Percentiles rank a stretch among this genome's conserved stretches.
These are phyloP conservation scores for Pisolithus marmoratus DNA, from an alignment of 768 basidiomycete genomes.

Conservation along the genomic window DNA sequence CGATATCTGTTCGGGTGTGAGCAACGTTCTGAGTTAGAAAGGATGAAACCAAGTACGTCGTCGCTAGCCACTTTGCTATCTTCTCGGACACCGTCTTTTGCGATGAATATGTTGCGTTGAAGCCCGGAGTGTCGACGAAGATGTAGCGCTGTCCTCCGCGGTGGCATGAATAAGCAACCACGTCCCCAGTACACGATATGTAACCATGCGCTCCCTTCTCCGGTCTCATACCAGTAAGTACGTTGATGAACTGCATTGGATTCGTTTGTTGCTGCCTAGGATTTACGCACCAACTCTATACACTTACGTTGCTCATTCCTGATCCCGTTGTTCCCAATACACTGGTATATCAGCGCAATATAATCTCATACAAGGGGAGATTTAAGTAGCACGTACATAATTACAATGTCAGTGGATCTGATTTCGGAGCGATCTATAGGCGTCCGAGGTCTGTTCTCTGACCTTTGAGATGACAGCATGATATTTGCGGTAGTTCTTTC, in stretches of 20 bases:
- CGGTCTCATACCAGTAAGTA: not conserved
- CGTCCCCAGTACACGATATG: not conserved
- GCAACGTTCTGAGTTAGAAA: not conserved
- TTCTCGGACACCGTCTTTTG: not conserved
- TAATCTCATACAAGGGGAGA: not conserved
- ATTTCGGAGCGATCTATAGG: no score
- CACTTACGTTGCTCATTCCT: not conserved
- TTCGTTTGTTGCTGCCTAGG: no score
- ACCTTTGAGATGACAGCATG: no score
- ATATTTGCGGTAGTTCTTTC: no score
- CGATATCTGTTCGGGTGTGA: not conserved
- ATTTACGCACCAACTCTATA: not conserved
- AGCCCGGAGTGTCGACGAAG: not conserved
- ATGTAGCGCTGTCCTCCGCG: not conserved
- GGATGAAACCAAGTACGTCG: not conserved
- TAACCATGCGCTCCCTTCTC: not conserved
- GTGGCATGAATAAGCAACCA: not conserved
- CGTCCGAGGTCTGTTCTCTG: no score
- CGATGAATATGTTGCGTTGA: not conserved
- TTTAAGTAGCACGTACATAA: no score
- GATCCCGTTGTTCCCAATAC: not conserved
- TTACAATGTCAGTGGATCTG: no score
- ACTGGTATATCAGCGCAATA: not conserved
- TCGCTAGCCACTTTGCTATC: not conserved
- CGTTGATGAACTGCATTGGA: not conserved